Base-by-base conservation (phyloP, 164 flowering plant genomes). In the Vitis amurensis region DNA sequence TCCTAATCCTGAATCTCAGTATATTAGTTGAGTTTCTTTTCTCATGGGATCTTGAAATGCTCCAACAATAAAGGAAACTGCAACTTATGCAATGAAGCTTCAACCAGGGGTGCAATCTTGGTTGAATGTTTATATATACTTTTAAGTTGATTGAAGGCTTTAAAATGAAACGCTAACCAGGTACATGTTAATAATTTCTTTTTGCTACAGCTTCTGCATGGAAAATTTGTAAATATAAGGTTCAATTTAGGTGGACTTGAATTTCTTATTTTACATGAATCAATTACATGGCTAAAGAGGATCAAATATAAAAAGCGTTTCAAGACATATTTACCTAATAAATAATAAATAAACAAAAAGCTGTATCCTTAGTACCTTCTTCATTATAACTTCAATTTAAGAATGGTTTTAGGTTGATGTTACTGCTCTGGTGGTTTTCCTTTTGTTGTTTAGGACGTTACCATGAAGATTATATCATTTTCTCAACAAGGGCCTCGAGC, bases 401-500 rank as follows among this genome's bases (percentile, higher is more conserved):
- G 44, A 11, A 10, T 15, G 19, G 37, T 30, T 11, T 52, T 9
- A 48, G 2, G 19, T 69, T 61, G 4, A 53, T 52, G 12, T 59
- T 19, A 3, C 48, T 61, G 57, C 37, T 53, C 50, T 16, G 31
- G 44, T 10, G 12, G 30, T 62, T 60, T 11, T 61, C 27, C 53
- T 52, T 77, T 70, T 68, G 51, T 51, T 63, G 19, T 61, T 72
- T 77, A 96, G 99, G 98, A 96, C 81, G 91, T 93, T 44, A 93
- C 93, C 0, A 92, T 92, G 97, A 93, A 92, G 87, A 82, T 96
- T 16, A 96, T 92, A 82, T 93, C 99, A 16, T 92, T 96, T 79
- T 93, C 98, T 55, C 99, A 96, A 73, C 97, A 92, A 91, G 97
- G 97, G 13, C 98, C 98, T 79, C 89, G 97, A 69, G 97, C 97